These are phyloP conservation scores for Penicillium cinerascens DNA, from an alignment of 495 filamentous ascomycete genomes.

Conservation along the genomic window DNA sequence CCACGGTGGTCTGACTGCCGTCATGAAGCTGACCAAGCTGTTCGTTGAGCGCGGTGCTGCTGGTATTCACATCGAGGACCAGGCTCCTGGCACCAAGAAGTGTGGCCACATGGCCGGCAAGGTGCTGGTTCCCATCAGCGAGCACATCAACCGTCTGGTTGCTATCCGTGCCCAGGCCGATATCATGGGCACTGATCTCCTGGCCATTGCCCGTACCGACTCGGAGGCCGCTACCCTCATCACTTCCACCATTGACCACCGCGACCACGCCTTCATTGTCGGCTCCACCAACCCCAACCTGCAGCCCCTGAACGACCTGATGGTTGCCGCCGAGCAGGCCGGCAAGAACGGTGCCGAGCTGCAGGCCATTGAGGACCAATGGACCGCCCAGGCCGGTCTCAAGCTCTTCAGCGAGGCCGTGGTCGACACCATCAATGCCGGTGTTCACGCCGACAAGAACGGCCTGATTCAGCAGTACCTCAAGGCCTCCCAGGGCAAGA, in stretches of 20 bases:
- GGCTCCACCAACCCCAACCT: slow-evolving; percentile 83
- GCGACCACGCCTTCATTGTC: slow-evolving; percentile 91
- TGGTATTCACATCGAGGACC: slow-evolving; percentile 98
- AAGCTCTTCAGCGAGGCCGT: slow-evolving; percentile 92
- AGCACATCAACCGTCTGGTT: slow-evolving; percentile 97
- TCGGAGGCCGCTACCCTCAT: slow-evolving; percentile 97
- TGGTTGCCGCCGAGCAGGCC: slow-evolving; percentile 76
- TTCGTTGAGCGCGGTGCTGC: slow-evolving; percentile 97
- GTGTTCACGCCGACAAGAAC: slow-evolving; percentile 62
- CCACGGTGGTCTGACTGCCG: slow-evolving; percentile 92
- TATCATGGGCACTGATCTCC: slow-evolving; percentile 91
- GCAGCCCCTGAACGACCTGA: slow-evolving; percentile 83
- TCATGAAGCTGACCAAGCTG: slow-evolving; percentile 98
- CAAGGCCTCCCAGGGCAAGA: slow-evolving; percentile 69
- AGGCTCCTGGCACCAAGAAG: slow-evolving; percentile 98
- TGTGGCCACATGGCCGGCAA: slow-evolving; percentile 99
- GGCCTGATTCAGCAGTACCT: slow-evolving; percentile 63
- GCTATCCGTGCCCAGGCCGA: slow-evolving; percentile 97
- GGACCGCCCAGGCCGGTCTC: slow-evolving; percentile 76
- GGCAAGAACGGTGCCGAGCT: slow-evolving; percentile 80
- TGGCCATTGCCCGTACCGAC: slow-evolving; percentile 91
- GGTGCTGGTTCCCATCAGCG: slow-evolving; percentile 92
- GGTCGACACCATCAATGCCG: slow-evolving; percentile 70
- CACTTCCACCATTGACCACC: slow-evolving; percentile 90
- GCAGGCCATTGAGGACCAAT: slow-evolving; percentile 89